A percentile compares a stretch with the other conserved stretches of the same genome.
Evolutionary conservation across 768 basidiomycete species (phyloP).

Genomic region (Rhizopogon vinicolor): DNA sequence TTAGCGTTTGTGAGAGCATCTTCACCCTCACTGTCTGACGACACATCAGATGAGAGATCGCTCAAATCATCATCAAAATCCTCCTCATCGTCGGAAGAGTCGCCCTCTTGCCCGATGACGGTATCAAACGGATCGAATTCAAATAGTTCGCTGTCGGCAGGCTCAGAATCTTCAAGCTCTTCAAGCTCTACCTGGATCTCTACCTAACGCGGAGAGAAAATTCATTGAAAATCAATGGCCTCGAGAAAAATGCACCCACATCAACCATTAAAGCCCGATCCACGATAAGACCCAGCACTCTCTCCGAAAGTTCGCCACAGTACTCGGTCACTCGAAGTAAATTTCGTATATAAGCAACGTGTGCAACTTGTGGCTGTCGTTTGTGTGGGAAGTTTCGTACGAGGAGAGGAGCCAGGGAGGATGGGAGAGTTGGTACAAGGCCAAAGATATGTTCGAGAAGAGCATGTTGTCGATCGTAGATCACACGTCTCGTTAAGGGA

Average conservation of each 20-base stretch:
- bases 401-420: slow-evolving; percentile 81
- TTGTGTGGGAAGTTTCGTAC: slow-evolving; percentile 90
- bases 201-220: slow-evolving; percentile 46
- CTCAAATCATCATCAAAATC: slow-evolving; percentile 56
- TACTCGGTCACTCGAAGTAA: slow-evolving; percentile 77
- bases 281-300: slow-evolving; percentile 80
- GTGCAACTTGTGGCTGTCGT: slow-evolving; percentile 71
- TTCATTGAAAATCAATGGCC: background rate
- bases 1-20: slow-evolving; percentile 42
- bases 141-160: slow-evolving; percentile 53
- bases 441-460: slow-evolving; percentile 85
- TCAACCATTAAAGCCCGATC: slow-evolving; percentile 97
- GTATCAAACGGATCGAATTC: slow-evolving; percentile 85
- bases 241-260: slow-evolving; percentile 42
- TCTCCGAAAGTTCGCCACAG: slow-evolving; percentile 83
- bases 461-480: slow-evolving; percentile 84
- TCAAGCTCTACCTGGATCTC: slow-evolving; percentile 97
- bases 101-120: slow-evolving; percentile 72
- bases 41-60: slow-evolving; percentile 73
- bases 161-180: slow-evolving; percentile 72
- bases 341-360: slow-evolving; percentile 90
- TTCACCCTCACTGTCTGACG: slow-evolving; percentile 42
- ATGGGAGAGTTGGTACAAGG: slow-evolving; percentile 87
- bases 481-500: slow-evolving; percentile 74
- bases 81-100: slow-evolving; percentile 49